Percentiles rank a stretch among this genome's conserved stretches.
Conservation (phyloP, 2,329 filamentous ascomycete species). For the Exserohilum rostratum region DNA sequence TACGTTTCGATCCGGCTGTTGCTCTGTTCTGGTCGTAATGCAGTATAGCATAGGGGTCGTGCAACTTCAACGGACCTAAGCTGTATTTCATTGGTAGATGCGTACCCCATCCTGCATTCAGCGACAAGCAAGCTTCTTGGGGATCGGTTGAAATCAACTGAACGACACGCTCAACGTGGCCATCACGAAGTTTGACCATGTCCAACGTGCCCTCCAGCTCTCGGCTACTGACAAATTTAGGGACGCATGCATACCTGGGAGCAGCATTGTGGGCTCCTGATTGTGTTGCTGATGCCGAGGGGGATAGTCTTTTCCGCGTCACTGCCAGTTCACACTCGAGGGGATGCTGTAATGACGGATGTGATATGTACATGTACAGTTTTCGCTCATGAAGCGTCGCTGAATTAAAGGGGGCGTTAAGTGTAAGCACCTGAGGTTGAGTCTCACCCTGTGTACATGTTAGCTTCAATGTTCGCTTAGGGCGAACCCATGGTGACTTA, state of each 20-base stretch:
- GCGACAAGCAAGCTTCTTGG: slow-evolving; percentile 30
- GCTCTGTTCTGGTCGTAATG: slow-evolving; percentile 31
- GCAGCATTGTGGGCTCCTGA: slow-evolving; percentile 26
- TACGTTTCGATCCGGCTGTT: slow-evolving; percentile 45
- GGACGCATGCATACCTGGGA: slow-evolving; percentile 44
- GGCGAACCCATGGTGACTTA: slow-evolving; percentile 7
- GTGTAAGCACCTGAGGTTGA: slow-evolving; percentile 34
- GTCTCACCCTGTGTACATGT: slow-evolving; percentile 12
- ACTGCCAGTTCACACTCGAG: slow-evolving; percentile 47
- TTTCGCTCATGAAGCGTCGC: slow-evolving; percentile 46
- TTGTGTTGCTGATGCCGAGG: slow-evolving; percentile 36
- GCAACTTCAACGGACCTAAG: slow-evolving; percentile 38
- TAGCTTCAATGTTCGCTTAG: background rate
- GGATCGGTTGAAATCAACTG: slow-evolving; percentile 31
- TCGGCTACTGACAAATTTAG: slow-evolving; percentile 35
- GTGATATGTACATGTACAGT: slow-evolving; percentile 47
- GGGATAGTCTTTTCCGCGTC: slow-evolving; percentile 43
- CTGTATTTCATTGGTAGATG: slow-evolving; percentile 39
- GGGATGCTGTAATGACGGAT: slow-evolving; percentile 39
- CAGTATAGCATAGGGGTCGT: slow-evolving; percentile 42
- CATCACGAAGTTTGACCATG: slow-evolving; percentile 41
- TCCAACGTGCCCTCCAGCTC: slow-evolving; percentile 36
- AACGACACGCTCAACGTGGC: slow-evolving; percentile 40
- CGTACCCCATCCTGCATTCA: slow-evolving; percentile 46
- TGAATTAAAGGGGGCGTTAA: slow-evolving; percentile 46